Percentiles rank a stretch among this genome's conserved stretches.
Evolutionary conservation across 345 rosid genomes (phyloP).

Genomic region (Syzygium aqueum): DNA sequence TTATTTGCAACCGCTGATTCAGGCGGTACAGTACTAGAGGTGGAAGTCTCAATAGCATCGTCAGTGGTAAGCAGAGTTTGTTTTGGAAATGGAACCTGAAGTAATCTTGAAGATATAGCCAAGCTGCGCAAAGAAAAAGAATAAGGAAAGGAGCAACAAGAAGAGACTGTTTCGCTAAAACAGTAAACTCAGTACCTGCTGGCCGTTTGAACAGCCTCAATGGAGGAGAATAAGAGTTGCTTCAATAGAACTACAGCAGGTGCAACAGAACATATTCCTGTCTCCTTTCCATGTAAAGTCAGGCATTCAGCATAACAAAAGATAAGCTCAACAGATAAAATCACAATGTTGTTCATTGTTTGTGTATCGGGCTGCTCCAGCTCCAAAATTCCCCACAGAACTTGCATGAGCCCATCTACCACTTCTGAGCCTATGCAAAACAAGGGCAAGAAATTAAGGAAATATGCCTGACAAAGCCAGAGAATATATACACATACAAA

Average conservation of each 20-base stretch:
- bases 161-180: neutral
- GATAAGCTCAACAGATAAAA: constrained; percentile 88
- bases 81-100: constrained; percentile 98
- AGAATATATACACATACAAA: neutral
- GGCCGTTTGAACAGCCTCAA: constrained; percentile 85
- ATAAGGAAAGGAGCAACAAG: neutral
- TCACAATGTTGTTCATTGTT: constrained; percentile 81
- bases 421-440: constrained; percentile 64
- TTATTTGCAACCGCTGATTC: constrained; percentile 57
- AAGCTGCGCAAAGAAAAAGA: constrained; percentile 46
- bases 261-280: constrained; percentile 56
- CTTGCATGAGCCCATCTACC: constrained; percentile 89
- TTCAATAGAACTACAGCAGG: constrained; percentile 80
- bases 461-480: neutral
- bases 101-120: constrained; percentile 95
- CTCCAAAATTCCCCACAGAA: constrained; percentile 96
- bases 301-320: constrained; percentile 96
- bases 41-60: constrained; percentile 58
- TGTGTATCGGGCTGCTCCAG: constrained; percentile 87
- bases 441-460: constrained; percentile 7
- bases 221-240: constrained; percentile 72
- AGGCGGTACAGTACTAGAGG: constrained; percentile 43
- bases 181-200: constrained; percentile 59
- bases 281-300: constrained; percentile 69
- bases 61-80: constrained; percentile 84